phyloP scores from a whole-genome alignment of 177 flowering plant genomes.

The Vitis hybrid region DNA sequence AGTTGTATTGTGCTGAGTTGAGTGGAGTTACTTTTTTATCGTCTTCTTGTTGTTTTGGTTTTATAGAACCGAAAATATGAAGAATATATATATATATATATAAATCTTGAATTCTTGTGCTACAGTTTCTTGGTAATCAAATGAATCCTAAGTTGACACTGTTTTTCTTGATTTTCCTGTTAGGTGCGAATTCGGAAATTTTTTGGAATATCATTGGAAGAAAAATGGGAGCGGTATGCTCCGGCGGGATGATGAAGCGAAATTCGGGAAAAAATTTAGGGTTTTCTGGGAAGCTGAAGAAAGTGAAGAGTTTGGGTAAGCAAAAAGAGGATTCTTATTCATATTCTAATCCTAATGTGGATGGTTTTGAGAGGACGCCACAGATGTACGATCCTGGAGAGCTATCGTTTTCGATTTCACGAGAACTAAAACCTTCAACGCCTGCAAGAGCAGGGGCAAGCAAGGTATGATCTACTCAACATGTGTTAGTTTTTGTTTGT shows the following conservation, averaged over 20 bases:
- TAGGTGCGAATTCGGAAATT: neutral
- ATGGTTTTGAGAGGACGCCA: conserved; percentile 12
- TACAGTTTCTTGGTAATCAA: neutral
- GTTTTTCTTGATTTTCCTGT: neutral
- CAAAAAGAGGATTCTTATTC: conserved; percentile 17
- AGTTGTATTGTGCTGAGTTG: neutral
- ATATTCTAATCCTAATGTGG: conserved; percentile 17
- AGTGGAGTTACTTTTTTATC: neutral
- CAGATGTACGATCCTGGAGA: conserved; percentile 40
- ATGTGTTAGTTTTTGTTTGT: neutral
- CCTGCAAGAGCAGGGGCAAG: conserved; percentile 29
- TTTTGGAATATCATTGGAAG: neutral
- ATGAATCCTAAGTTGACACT: neutral
- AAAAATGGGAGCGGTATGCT: conserved; percentile 78
- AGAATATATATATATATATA: neutral
- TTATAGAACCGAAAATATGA: neutral
- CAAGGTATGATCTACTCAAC: conserved; percentile 33
- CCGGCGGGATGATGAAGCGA: conserved; percentile 38
- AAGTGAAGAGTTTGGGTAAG: conserved; percentile 20
- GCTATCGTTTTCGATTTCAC: conserved; percentile 32
- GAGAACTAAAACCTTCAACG: conserved; percentile 54
- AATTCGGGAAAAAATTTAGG: conserved; percentile 20
- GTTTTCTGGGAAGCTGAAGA: conserved; percentile 33
- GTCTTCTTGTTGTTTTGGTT: too few species aligned
- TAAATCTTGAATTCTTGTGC: neutral